phyloP scores from a whole-genome alignment of 176 grass and related monocot species.

The Secale cereale region DNA sequence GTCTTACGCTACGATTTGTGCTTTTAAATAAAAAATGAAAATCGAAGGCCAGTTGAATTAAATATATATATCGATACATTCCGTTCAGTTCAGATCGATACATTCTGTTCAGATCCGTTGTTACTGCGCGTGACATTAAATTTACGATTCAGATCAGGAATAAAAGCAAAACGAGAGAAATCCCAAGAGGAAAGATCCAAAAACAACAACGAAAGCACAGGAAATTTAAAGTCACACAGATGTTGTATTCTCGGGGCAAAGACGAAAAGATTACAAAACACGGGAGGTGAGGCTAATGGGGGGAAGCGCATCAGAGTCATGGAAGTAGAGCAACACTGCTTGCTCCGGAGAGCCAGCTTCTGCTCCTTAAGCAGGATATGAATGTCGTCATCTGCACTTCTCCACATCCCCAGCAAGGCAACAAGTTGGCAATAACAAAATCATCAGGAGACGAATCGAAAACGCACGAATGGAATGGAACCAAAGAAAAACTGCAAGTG shows the following conservation, averaged over 20 bases:
- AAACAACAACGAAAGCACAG: no score
- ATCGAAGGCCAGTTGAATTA: no score
- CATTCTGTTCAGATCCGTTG: no score
- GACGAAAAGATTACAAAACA: neutral
- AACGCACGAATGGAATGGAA: neutral
- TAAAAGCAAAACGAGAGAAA: no score
- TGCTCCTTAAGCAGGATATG: constrained; percentile 29
- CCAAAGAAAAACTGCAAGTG: neutral
- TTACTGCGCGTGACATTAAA: no score
- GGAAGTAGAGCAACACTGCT: constrained; percentile 57
- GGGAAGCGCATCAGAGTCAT: constrained; percentile 59
- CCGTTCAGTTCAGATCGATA: no score
- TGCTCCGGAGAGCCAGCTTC: constrained; percentile 20
- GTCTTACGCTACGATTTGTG: no score
- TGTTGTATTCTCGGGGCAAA: neutral
- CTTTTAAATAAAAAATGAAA: no score
- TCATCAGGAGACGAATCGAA: neutral
- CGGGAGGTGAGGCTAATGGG: neutral
- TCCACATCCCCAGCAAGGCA: neutral
- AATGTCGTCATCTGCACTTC: constrained; percentile 40
- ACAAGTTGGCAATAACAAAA: neutral
- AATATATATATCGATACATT: no score
- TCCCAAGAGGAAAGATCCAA: no score
- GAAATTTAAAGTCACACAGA: neutral
- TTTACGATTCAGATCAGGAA: no score